phyloP scores from a whole-genome alignment of 768 basidiomycete genomes.

The Tulasnella sp. region DNA sequence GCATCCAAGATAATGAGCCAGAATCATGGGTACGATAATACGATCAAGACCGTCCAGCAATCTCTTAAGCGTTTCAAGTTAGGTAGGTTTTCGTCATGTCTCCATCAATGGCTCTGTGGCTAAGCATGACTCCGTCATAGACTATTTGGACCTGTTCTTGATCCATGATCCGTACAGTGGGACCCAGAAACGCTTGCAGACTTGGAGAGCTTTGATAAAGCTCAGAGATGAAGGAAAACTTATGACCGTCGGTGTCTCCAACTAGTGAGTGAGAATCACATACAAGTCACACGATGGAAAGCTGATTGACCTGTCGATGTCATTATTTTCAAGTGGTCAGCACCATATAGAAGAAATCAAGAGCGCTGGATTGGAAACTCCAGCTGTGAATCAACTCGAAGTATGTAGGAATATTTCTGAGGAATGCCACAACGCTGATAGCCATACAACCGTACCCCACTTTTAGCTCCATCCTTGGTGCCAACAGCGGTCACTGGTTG shows the following conservation, averaged over 20 bases:
- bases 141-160: slow-evolving; percentile 61
- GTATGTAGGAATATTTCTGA: slow-evolving; percentile 26
- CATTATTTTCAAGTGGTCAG: slow-evolving; percentile 36
- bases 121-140: slow-evolving; percentile 22
- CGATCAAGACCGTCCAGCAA: slow-evolving; percentile 43
- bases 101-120: slow-evolving; percentile 14
- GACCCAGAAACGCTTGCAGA: slow-evolving; percentile 47
- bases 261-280: slow-evolving; percentile 42
- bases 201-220: slow-evolving; percentile 57
- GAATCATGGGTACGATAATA: slow-evolving; percentile 49
- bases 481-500: slow-evolving; percentile 64
- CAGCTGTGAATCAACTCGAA: slow-evolving; percentile 74
- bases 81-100: slow-evolving; percentile 31
- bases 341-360: slow-evolving; percentile 66
- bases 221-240: slow-evolving; percentile 52
- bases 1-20: slow-evolving; percentile 53
- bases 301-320: background rate
- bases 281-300: background rate
- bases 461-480: slow-evolving; percentile 64
- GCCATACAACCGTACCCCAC: background rate
- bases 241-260: slow-evolving; percentile 65
- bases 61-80: slow-evolving; percentile 48
- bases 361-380: slow-evolving; percentile 45
- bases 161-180: slow-evolving; percentile 64
- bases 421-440: background rate